Evolutionary conservation across 192 early-diverging fungal genomes (phyloP).

Genomic region (Kickxella alabastrina): DNA sequence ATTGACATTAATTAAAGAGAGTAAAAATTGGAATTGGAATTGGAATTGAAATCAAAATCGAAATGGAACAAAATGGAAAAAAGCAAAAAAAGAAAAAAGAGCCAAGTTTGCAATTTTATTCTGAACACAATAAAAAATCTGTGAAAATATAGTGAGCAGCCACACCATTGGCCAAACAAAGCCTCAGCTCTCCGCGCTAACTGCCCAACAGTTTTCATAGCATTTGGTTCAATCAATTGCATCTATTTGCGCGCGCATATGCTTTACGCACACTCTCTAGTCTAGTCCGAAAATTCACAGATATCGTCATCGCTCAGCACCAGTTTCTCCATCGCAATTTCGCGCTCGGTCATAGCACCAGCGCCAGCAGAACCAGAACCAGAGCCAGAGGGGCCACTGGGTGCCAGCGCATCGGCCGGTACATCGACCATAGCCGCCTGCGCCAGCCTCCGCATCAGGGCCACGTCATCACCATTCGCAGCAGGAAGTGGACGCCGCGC

Average conservation of each 20-base stretch:
- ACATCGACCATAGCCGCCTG: not conserved
- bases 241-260: too few relatives aligned
- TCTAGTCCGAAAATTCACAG: conserved; percentile 42
- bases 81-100: not conserved
- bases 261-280: too few relatives aligned
- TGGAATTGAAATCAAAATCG: too few relatives aligned
- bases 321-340: conserved; percentile 5
- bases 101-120: not conserved
- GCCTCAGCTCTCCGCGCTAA: too few relatives aligned
- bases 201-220: too few relatives aligned
- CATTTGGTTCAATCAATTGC: too few relatives aligned
- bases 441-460: conserved; percentile 1
- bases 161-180: too few relatives aligned
- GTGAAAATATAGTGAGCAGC: not conserved
- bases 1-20: not conserved
- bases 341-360: not conserved
- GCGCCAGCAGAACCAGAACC: not conserved
- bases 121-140: not conserved
- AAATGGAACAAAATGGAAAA: not conserved
- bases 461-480: not conserved
- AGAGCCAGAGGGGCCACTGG: too few relatives aligned
- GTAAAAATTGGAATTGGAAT: too few relatives aligned
- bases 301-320: conserved; percentile 49
- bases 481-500: not conserved
- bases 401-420: too few relatives aligned